Conservation (phyloP, 1,284 basidiomycete species). For the Austroboletus niveus region DNA sequence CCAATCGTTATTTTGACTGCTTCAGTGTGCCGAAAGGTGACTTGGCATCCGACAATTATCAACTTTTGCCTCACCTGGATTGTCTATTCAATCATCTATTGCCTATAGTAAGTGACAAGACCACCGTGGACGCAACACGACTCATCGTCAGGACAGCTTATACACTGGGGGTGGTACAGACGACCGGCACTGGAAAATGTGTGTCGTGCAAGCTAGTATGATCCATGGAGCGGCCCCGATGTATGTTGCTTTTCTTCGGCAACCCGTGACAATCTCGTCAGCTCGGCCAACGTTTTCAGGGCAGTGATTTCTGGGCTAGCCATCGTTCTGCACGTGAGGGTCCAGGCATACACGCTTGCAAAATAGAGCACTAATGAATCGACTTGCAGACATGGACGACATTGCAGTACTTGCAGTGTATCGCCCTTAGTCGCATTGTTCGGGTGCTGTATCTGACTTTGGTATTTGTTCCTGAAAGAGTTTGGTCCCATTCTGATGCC, state of each 20-base stretch:
- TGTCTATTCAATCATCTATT: constrained; percentile 51
- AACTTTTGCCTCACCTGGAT: constrained; percentile 56
- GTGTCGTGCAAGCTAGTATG: constrained; percentile 50
- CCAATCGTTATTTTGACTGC: constrained; percentile 49
- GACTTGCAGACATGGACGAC: constrained; percentile 40
- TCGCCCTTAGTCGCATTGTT: constrained; percentile 13
- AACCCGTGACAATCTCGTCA: background rate
- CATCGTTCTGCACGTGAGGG: constrained; percentile 48
- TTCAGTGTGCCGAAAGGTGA: constrained; percentile 39
- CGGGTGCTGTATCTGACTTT: constrained; percentile 17
- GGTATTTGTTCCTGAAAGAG: constrained; percentile 13
- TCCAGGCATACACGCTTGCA: background rate
- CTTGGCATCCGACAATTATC: constrained; percentile 46
- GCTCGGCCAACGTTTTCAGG: constrained; percentile 32
- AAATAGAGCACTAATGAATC: constrained; percentile 3
- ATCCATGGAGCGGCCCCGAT: constrained; percentile 53
- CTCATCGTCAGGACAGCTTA: constrained; percentile 29
- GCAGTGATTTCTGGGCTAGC: constrained; percentile 45
- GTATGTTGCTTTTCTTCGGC: constrained; percentile 33
- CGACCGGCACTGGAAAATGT: constrained; percentile 32
- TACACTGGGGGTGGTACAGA: constrained; percentile 33
- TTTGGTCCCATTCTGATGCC: constrained; percentile 10
- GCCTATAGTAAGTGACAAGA: constrained; percentile 44
- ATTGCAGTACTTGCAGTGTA: constrained; percentile 22
- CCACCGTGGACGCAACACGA: background rate